Evolutionary conservation across 306 rosid genomes (phyloP).

Genomic region (Adenanthera pavonina): DNA sequence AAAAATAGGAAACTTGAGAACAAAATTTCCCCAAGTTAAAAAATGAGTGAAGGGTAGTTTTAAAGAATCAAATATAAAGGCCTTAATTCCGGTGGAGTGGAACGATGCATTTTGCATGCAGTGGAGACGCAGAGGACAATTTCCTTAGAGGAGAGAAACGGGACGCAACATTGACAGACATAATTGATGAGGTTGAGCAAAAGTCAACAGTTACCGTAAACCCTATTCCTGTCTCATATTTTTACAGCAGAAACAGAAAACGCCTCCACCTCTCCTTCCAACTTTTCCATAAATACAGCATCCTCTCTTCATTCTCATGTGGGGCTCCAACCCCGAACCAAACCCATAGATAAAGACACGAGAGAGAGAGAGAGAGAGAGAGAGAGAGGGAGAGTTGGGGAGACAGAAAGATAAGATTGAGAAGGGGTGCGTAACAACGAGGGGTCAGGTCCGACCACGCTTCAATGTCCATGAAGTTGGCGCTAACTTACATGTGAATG

Average conservation of each 20-base stretch:
- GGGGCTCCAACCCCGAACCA: not conserved
- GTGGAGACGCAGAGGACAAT: too few relatives aligned
- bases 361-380: too few relatives aligned
- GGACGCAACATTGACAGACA: too few relatives aligned
- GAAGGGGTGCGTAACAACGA: constrained; percentile 7
- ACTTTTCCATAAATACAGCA: not conserved
- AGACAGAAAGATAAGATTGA: not conserved
- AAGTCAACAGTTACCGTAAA: not conserved
- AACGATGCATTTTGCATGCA: too few relatives aligned
- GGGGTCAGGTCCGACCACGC: constrained; percentile 30
- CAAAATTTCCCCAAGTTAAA: not conserved
- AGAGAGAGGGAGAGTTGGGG: too few relatives aligned
- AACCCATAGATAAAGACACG: too few relatives aligned
- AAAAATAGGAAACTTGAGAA: too few relatives aligned
- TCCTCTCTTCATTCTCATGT: not conserved
- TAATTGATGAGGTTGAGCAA: not conserved
- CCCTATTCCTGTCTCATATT: too few relatives aligned
- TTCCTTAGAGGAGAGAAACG: too few relatives aligned
- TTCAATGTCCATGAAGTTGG: not conserved
- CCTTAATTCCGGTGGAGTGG: not conserved
- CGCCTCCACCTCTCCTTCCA: not conserved
- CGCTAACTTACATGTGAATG: not conserved
- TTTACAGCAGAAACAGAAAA: too few relatives aligned
- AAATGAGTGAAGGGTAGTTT: not conserved
- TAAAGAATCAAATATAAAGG: not conserved